Evolutionary conservation across 225 moss, liverwort and hornwort genomes (phyloP).

Genomic region (Physcomitrium patens): DNA sequence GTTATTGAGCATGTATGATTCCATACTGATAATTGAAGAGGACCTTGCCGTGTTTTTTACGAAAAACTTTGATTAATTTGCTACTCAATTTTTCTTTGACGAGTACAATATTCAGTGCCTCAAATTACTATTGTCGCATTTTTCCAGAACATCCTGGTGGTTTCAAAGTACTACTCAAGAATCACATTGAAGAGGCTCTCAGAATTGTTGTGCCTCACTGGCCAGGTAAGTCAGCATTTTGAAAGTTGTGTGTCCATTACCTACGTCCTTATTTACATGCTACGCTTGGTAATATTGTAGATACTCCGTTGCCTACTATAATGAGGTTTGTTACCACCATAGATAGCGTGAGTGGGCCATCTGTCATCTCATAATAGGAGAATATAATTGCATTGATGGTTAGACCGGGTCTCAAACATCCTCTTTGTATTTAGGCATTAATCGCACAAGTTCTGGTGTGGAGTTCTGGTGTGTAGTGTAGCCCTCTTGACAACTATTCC

Average conservation of each 20-base stretch:
- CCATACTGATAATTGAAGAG: not conserved
- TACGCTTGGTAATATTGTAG: not conserved
- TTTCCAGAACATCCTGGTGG: slow-evolving; percentile 89
- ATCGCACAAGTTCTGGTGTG: too few relatives aligned
- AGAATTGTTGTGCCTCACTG: slow-evolving; percentile 76
- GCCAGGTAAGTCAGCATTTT: slow-evolving; percentile 21
- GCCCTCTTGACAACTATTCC: not conserved
- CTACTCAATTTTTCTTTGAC: not conserved
- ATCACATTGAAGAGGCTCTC: slow-evolving; percentile 79
- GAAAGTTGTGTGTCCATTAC: not conserved
- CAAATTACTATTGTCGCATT: slow-evolving; percentile 4
- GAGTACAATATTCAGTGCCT: not conserved
- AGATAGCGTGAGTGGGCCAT: too few relatives aligned
- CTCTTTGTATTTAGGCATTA: too few relatives aligned
- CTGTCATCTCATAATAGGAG: too few relatives aligned
- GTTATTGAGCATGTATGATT: slow-evolving; percentile 80
- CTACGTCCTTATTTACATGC: not conserved
- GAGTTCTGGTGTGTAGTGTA: too few relatives aligned
- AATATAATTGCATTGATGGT: too few relatives aligned
- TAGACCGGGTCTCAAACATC: too few relatives aligned
- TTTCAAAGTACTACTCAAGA: slow-evolving; percentile 89
- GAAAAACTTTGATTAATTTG: not conserved
- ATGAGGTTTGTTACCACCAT: not conserved
- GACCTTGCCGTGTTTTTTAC: slow-evolving; percentile 2
- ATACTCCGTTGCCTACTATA: not conserved